These are phyloP conservation scores for Debaryomyces maramus DNA, from an alignment of 805 yeast genomes.

Conservation along the genomic window DNA sequence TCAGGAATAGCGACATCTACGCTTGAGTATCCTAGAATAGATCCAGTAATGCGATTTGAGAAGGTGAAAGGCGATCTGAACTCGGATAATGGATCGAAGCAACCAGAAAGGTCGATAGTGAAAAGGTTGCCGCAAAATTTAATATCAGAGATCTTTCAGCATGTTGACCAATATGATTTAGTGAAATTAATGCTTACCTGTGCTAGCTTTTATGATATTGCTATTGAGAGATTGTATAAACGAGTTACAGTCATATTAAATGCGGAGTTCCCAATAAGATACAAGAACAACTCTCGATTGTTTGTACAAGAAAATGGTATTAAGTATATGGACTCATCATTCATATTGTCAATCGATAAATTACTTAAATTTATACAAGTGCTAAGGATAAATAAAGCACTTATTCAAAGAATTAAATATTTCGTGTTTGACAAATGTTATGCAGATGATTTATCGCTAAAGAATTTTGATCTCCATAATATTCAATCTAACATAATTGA, in stretches of 20 bases:
- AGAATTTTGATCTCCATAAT: conserved; percentile 9
- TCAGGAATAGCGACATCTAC: not conserved
- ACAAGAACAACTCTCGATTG: conserved; percentile 10
- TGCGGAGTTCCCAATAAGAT: conserved; percentile 26
- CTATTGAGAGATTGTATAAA: conserved; percentile 25
- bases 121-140: conserved; percentile 13
- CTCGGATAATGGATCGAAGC: conserved; percentile 1
- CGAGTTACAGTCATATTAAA: conserved; percentile 31
- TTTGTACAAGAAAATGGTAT: conserved; percentile 30
- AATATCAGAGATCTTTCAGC: conserved; percentile 17
- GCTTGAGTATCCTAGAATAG: not conserved
- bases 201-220: conserved; percentile 19
- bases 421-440: conserved; percentile 37
- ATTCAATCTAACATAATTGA: conserved; percentile 26
- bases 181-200: conserved; percentile 24
- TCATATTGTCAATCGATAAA: conserved; percentile 20
- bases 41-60: too few species aligned
- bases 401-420: conserved; percentile 24
- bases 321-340: conserved; percentile 28
- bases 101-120: conserved; percentile 13
- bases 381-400: conserved; percentile 16
- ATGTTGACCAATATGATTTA: conserved; percentile 34
- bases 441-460: conserved; percentile 6
- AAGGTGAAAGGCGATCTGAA: too few species aligned
- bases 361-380: conserved; percentile 20